These are phyloP conservation scores for Rutstroemia sp. DNA, from an alignment of 2,329 filamentous ascomycete species.

Conservation along the genomic window DNA sequence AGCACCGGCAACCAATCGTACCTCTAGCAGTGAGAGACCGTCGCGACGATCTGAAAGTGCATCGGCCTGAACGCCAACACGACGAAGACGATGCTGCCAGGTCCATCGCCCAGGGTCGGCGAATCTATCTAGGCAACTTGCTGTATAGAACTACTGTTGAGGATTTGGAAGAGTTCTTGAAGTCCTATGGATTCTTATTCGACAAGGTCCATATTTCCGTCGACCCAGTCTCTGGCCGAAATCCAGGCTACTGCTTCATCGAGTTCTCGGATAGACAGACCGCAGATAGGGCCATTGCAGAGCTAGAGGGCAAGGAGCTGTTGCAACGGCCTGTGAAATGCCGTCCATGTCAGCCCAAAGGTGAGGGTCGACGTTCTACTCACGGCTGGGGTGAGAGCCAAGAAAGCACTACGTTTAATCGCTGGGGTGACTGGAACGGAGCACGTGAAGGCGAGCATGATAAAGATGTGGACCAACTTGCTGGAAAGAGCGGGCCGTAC, in stretches of 20 bases:
- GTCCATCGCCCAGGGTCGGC: background rate
- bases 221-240: background rate
- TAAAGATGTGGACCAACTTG: background rate
- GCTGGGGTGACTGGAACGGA: background rate
- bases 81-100: background rate
- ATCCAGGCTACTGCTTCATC: background rate
- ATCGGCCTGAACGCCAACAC: background rate
- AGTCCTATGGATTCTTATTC: background rate
- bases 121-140: slow-evolving; percentile 1
- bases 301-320: background rate
- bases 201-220: background rate
- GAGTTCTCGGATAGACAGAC: background rate
- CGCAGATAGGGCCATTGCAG: background rate
- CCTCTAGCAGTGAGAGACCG: background rate
- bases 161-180: background rate
- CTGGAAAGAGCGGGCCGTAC: background rate
- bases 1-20: background rate
- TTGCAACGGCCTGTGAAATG: background rate
- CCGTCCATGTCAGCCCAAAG: background rate
- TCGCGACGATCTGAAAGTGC: background rate
- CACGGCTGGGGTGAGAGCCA: background rate
- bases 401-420: background rate
- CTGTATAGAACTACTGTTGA: background rate
- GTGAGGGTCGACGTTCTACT: background rate
- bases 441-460: background rate